phyloP scores from a whole-genome alignment of 2,329 filamentous ascomycete genomes.

The Botrytis tulipae region DNA sequence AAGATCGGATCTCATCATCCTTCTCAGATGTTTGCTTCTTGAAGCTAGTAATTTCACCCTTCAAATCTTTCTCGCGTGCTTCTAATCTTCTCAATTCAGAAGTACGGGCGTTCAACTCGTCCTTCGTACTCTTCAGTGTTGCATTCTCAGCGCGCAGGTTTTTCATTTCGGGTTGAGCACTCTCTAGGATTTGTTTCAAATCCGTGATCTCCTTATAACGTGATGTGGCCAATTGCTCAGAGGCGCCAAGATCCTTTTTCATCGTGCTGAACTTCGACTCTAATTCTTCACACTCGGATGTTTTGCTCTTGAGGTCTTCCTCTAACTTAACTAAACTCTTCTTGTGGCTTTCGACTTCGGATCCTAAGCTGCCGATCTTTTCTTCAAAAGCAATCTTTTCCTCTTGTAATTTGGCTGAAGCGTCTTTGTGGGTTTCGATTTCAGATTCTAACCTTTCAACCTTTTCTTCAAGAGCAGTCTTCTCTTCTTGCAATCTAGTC shows the following conservation, averaged over 20 bases:
- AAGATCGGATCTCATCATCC: slow-evolving; percentile 71
- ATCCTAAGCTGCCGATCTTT: slow-evolving; percentile 66
- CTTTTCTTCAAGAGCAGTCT: slow-evolving; percentile 59
- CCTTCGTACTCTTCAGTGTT: slow-evolving; percentile 69
- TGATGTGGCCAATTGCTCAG: slow-evolving; percentile 80
- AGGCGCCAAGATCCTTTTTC: slow-evolving; percentile 80
- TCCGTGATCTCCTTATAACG: slow-evolving; percentile 87
- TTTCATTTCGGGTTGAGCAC: slow-evolving; percentile 82
- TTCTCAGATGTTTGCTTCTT: slow-evolving; percentile 71
- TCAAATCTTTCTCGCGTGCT: slow-evolving; percentile 76
- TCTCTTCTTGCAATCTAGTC: slow-evolving; percentile 63
- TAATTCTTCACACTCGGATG: slow-evolving; percentile 61
- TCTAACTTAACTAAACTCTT: slow-evolving; percentile 35
- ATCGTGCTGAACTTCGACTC: slow-evolving; percentile 67
- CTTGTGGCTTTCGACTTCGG: slow-evolving; percentile 55
- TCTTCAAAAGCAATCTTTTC: slow-evolving; percentile 67
- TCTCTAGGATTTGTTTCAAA: slow-evolving; percentile 74
- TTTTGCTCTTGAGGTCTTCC: slow-evolving; percentile 41
- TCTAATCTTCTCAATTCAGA: slow-evolving; percentile 74
- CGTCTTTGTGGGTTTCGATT: slow-evolving; percentile 45
- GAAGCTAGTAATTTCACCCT: slow-evolving; percentile 66
- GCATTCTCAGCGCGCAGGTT: slow-evolving; percentile 74
- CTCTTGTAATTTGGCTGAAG: slow-evolving; percentile 52
- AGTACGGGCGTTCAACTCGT: slow-evolving; percentile 64
- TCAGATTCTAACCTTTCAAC: slow-evolving; percentile 71